A percentile compares a stretch with the other conserved stretches of the same genome.
These are phyloP conservation scores for Syncephalastrum monosporum DNA, from an alignment of 371 early-diverging fungal species.

Conservation along the genomic window DNA sequence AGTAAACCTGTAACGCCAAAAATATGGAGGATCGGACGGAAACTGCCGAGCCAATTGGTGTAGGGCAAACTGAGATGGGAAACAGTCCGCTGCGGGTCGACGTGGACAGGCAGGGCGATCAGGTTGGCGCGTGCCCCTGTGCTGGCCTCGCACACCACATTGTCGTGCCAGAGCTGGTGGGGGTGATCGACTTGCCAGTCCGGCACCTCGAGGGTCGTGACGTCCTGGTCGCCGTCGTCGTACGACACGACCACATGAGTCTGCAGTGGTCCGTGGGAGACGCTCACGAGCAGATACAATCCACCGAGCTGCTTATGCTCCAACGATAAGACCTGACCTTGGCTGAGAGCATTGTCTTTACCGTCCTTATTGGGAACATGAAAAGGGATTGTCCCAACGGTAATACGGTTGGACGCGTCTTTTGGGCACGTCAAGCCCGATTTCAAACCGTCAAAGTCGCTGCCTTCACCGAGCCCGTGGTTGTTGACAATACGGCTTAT, in stretches of 20 bases:
- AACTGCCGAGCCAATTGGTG: slow-evolving; percentile 1
- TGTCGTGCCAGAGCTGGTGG: slow-evolving; percentile 9
- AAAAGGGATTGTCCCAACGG: slow-evolving; percentile 17
- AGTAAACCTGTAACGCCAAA: slow-evolving; percentile 14
- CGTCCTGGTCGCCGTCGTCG: slow-evolving; percentile 20
- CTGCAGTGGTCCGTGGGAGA: slow-evolving; percentile 22
- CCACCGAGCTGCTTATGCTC: slow-evolving; percentile 10
- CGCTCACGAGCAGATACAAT: slow-evolving; percentile 23
- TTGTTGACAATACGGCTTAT: not conserved
- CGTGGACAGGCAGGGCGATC: slow-evolving; percentile 18
- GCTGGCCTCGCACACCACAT: slow-evolving; percentile 8
- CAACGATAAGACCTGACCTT: slow-evolving; percentile 23
- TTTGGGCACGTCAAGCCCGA: slow-evolving; percentile 10
- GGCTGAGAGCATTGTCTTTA: slow-evolving; percentile 24
- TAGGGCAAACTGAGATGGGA: slow-evolving; percentile 16
- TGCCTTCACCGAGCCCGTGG: slow-evolving; percentile 11
- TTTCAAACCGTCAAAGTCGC: slow-evolving; percentile 25
- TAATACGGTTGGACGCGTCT: not conserved
- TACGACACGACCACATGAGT: slow-evolving; percentile 20
- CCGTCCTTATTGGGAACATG: not conserved
- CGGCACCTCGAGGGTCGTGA: slow-evolving; percentile 22
- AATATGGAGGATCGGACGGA: slow-evolving; percentile 9
- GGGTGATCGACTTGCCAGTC: slow-evolving; percentile 33
- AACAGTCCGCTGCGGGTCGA: slow-evolving; percentile 20
- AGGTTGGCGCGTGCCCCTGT: slow-evolving; percentile 11